Conservation (phyloP, 768 basidiomycete species). For the Hortiboletus campestris region DNA sequence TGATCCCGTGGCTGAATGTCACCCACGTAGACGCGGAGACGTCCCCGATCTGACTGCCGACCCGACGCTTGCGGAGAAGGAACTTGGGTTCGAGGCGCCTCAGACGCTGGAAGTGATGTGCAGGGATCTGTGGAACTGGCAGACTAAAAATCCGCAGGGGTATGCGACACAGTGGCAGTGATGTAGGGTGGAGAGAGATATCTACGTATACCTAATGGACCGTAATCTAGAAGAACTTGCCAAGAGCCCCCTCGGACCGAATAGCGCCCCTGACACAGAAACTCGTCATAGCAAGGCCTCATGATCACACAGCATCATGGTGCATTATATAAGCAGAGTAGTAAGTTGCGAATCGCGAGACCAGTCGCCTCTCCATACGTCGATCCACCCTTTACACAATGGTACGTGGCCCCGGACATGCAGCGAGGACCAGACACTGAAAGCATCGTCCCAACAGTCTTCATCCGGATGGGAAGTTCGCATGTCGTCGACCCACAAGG, state of each 20-base stretch:
- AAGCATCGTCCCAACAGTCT: slow-evolving; percentile 11
- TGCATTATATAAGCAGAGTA: slow-evolving; percentile 15
- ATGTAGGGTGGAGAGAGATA: slow-evolving; percentile 3
- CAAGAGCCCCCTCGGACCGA: no score
- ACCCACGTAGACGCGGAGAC: slow-evolving; percentile 70
- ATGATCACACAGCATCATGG: no score
- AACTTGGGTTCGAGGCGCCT: slow-evolving; percentile 88
- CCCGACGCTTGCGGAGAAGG: slow-evolving; percentile 84
- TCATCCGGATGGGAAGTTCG: slow-evolving; percentile 74
- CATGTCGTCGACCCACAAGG: slow-evolving; percentile 69
- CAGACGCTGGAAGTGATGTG: slow-evolving; percentile 90
- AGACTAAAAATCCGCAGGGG: slow-evolving; percentile 85
- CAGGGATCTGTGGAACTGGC: slow-evolving; percentile 98
- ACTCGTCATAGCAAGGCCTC: no score
- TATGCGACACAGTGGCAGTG: slow-evolving; percentile 41
- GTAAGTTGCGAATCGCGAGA: neutral
- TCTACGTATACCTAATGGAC: slow-evolving; percentile 22
- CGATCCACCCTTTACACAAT: slow-evolving; percentile 16
- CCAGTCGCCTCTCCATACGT: slow-evolving; percentile 1
- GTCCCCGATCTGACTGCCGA: slow-evolving; percentile 97
- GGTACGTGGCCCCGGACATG: slow-evolving; percentile 16
- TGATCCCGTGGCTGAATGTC: neutral
- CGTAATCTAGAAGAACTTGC: neutral
- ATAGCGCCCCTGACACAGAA: no score
- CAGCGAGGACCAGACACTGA: slow-evolving; percentile 9